phyloP scores from a whole-genome alignment of 805 yeast genomes.

The Sporopachydermia quercuum region DNA sequence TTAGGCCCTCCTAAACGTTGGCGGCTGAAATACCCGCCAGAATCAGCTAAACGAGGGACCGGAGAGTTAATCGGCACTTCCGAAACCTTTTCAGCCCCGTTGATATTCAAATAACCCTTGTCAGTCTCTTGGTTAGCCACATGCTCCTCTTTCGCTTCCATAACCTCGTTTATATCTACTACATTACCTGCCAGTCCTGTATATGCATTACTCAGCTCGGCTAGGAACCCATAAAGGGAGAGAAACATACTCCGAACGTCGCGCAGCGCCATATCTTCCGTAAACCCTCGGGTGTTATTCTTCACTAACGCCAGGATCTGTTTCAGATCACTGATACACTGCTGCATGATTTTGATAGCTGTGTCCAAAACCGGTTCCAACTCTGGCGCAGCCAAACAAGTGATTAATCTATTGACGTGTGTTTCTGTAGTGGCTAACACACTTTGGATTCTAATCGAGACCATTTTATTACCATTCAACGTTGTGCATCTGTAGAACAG shows the following conservation, averaged over 20 bases:
- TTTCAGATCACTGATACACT: background rate
- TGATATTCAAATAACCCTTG: no score
- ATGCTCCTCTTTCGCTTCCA: no score
- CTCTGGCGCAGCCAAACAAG: no score
- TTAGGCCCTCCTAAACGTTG: background rate
- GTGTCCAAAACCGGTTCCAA: no score
- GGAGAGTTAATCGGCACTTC: background rate
- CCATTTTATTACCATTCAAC: no score
- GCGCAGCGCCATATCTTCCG: background rate
- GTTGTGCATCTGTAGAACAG: no score
- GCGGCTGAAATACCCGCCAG: background rate
- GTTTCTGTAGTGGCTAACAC: no score
- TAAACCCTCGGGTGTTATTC: background rate
- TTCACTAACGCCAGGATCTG: slow-evolving; percentile 1
- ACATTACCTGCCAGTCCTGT: background rate
- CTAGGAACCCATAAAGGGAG: background rate
- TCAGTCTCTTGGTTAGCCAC: background rate
- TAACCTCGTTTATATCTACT: no score
- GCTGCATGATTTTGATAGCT: no score
- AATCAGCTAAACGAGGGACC: background rate
- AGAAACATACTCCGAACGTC: background rate
- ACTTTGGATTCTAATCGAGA: no score
- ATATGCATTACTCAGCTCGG: background rate
- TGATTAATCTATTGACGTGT: no score
- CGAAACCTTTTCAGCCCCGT: no score